Evolutionary conservation across 352 stramenopile species (phyloP), one percentile per base, ranked within the genome.

Genomic region (Pythium coloratum): DNA sequence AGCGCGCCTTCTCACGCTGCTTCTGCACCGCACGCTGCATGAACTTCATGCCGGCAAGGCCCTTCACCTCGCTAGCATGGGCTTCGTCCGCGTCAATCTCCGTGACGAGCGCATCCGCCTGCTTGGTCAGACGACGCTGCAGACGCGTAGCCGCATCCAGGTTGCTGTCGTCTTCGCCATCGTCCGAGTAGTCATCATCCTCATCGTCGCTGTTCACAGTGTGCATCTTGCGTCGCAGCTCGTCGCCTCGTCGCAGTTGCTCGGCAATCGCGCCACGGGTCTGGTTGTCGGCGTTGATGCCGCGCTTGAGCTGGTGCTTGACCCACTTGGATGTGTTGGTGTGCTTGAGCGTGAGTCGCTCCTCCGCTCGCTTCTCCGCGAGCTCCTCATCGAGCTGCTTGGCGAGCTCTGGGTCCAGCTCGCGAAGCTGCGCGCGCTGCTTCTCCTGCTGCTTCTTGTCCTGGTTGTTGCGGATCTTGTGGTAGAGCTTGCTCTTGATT

Each of bases 401-500:
- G 9, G 82, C 84, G 32, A 94, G 59, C 55, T 91, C 85, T 3
- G 83, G 85, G 69, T 97, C 89, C 4, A 94, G 67, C 47, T 78
- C 73, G n/a, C 86, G 84, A 42, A 96, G 73, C 59, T 91, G 77
- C 38, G 93, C 78, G 56, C 76, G 83, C 56, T 98, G 93, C 47
- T 92, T 93, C 32, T 97, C 89, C 63, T 95, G 83, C 10, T 90
- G 71, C 62, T 92, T 88, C 63, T 89, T 88, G 74, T 92, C 77
- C 68, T 98, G 89, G 58, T 92, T 90, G 76, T 99, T 99, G 55
- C 94, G 87, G 70, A 99, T 99, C 73, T 98, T 98, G 70, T 98
- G 92, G 84, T 99, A 99, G 34, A 98, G 94, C 72, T 99, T 99
- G 36, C 92, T 99, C 81, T 99, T 99, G 74, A 99, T 99, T 80